Evolutionary conservation across 768 basidiomycete genomes (phyloP).

Genomic region (Hericium rajendrae): DNA sequence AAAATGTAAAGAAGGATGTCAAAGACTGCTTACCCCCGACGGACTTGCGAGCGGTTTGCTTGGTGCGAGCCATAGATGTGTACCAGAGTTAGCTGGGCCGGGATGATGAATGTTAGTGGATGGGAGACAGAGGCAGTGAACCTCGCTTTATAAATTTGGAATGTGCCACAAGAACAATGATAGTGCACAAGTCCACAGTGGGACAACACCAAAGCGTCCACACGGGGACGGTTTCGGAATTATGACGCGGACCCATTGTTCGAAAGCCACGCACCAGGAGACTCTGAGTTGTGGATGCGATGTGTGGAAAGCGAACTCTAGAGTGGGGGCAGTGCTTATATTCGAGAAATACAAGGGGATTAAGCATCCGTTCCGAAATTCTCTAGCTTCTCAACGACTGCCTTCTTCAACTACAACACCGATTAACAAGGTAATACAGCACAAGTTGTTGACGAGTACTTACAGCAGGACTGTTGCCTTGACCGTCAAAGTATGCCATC

Average conservation of each 20-base stretch:
- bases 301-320: no score
- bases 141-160: no score
- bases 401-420: not conserved
- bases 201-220: not conserved
- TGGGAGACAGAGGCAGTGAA: not conserved
- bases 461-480: constrained; percentile 64
- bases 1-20: constrained; percentile 2
- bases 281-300: no score
- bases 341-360: no score
- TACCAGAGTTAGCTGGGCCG: not conserved
- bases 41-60: constrained; percentile 8
- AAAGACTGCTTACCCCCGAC: constrained; percentile 1
- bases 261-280: no score
- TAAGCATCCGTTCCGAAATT: not conserved
- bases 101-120: not conserved
- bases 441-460: constrained; percentile 17
- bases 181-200: not conserved
- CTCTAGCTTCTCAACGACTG: not conserved
- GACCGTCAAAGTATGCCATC: constrained; percentile 64
- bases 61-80: constrained; percentile 9
- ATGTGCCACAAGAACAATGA: no score
- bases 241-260: no score
- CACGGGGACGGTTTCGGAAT: not conserved
- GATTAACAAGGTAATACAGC: not conserved
- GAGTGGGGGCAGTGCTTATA: no score